Evolutionary conservation across 1,139 yeast species (phyloP).

Genomic region (Candida neerlandica): DNA sequence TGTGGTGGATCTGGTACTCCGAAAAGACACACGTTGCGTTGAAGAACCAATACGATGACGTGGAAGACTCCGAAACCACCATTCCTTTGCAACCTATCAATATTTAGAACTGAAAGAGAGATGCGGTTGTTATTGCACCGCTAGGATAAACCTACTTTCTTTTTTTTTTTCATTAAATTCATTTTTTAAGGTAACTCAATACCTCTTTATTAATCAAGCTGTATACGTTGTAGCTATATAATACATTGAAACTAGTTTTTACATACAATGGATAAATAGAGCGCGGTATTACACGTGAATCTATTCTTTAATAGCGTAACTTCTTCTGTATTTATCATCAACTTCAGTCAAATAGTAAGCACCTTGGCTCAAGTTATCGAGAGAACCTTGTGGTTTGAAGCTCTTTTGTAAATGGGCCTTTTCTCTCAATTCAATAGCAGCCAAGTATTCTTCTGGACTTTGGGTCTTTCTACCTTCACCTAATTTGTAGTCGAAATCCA

Average conservation of each 20-base stretch:
- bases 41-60: not conserved
- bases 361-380: slow-evolving; percentile 71
- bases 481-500: slow-evolving; percentile 72
- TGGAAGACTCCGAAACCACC: not conserved
- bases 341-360: slow-evolving; percentile 82
- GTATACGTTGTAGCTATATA: slow-evolving; percentile 2
- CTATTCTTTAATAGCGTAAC: slow-evolving; percentile 64
- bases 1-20: slow-evolving; percentile 3
- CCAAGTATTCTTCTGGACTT: slow-evolving; percentile 81
- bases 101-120: not conserved
- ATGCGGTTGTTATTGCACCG: too few species aligned
- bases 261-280: not conserved
- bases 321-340: slow-evolving; percentile 89
- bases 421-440: slow-evolving; percentile 84
- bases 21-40: not conserved
- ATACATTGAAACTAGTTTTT: not conserved
- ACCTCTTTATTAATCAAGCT: not conserved
- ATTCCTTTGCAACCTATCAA: not conserved
- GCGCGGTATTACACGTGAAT: not conserved
- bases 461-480: slow-evolving; percentile 61
- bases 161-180: too few species aligned
- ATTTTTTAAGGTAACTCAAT: not conserved
- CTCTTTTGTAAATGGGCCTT: slow-evolving; percentile 80
- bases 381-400: slow-evolving; percentile 76
- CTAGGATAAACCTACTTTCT: too few species aligned